Conservation (phyloP, 2,329 filamentous ascomycete genomes). For the Remersonia thermophila region DNA sequence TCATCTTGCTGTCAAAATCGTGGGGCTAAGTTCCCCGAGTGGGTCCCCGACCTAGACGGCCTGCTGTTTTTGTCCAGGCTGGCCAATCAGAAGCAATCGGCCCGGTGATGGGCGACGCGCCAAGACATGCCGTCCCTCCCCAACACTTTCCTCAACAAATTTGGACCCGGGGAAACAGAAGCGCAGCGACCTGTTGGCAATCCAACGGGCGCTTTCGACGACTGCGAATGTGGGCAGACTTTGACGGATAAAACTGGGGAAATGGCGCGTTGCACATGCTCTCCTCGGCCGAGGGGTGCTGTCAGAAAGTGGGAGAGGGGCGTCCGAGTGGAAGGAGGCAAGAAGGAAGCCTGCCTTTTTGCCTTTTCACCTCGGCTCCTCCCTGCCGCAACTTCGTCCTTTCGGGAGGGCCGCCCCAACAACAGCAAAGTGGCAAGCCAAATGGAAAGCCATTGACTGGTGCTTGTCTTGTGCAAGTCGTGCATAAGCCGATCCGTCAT, state of each 20-base stretch:
- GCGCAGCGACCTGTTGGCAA: not conserved
- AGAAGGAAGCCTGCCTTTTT: constrained; percentile 1
- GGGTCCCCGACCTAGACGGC: not conserved
- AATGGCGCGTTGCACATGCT: constrained; percentile 14
- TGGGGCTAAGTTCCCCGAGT: too few relatives aligned
- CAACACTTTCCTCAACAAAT: constrained; percentile 20
- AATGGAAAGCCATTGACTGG: too few relatives aligned
- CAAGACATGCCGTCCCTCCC: constrained; percentile 10
- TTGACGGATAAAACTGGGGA: not conserved
- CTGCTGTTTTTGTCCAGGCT: not conserved
- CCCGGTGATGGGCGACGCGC: not conserved
- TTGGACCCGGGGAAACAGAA: not conserved
- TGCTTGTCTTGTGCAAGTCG: too few relatives aligned
- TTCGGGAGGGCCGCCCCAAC: too few relatives aligned
- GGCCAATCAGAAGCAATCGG: constrained; percentile 6
- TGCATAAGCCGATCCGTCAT: too few relatives aligned
- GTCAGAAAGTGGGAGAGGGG: not conserved
- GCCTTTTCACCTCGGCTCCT: too few relatives aligned
- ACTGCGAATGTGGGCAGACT: too few relatives aligned
- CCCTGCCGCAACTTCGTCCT: too few relatives aligned
- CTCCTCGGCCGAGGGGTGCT: constrained; percentile 11
- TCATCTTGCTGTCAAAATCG: too few relatives aligned
- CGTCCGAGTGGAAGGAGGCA: constrained; percentile 5
- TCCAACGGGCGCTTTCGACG: too few relatives aligned
- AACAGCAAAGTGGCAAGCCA: not conserved